Evolutionary conservation across 768 basidiomycete genomes (phyloP), one percentile per base, ranked within the genome.

Genomic region (Brasilioporus rufonigricans): DNA sequence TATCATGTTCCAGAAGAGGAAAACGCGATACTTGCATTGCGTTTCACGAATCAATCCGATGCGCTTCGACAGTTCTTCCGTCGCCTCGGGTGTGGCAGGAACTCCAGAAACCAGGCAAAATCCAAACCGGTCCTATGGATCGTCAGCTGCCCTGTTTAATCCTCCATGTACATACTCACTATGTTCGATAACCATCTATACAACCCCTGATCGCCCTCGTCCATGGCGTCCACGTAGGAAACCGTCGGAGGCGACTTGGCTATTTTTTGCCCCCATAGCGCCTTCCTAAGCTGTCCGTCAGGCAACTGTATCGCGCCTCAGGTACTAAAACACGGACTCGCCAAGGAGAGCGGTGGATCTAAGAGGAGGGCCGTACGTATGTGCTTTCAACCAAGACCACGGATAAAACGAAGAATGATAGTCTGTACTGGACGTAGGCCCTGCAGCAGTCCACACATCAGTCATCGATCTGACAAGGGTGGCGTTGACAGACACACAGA

Each of bases 11-110:
- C 21, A 4, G 13, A 39, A 57, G 50, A 18, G 56, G 56, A 55
- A 58, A 14, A 12, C 5, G 5, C 5, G 43, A 3, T 45, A 52
- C 57, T 61, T 51, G 80, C 84, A 87, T 48, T 87, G 85, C 0
- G 96, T 98, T 70, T 96, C 86, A 41, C 95, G 83, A 54, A 97
- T 94, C 64, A 90, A 91, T 4, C 84, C 88, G 56, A 98, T 93
- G 32, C 88, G 81, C 52, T 80, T 70, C 12, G 84, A 77, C 1
- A 98, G 76, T 58, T 79, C 75, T 66, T 98, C 92, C 0, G 96
- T 99, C 3, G 85, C 90, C 68, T 93, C 87, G 6, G 90, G 80
- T 0, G 86, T 91, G 1, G 79, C 67, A 4, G 94, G 92, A 13
- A 96, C 88, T 12, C 85, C 91, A 16, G 83, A 77, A 9, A 98